A percentile compares a stretch with the other conserved stretches of the same genome.
Conservation (phyloP, 805 yeast genomes). For the Priceomyces medius region DNA sequence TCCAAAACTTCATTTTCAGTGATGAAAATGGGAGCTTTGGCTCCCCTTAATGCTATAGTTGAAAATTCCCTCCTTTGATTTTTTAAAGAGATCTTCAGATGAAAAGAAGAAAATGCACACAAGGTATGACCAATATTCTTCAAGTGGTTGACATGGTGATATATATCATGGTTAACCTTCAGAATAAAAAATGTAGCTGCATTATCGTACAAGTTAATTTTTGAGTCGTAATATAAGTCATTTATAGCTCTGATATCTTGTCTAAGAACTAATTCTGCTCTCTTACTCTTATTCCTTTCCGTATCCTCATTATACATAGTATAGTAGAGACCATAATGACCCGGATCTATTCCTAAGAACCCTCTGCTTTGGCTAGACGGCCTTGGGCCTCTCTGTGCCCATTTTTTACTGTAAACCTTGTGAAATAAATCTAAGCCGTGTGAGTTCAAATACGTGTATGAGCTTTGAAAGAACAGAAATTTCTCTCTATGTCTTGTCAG, state of each 20-base stretch:
- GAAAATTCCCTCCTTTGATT: constrained; percentile 7
- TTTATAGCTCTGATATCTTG: constrained; percentile 4
- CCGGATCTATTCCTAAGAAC: constrained; percentile 30
- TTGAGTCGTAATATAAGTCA: constrained; percentile 5
- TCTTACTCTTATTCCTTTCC: constrained; percentile 5
- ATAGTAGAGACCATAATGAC: constrained; percentile 46
- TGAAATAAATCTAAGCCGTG: constrained; percentile 9
- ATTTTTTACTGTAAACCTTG: constrained; percentile 10
- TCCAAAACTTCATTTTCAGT: not conserved
- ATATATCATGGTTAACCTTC: constrained; percentile 29
- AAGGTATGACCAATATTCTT: constrained; percentile 20
- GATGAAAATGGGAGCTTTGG: not conserved
- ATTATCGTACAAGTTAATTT: not conserved
- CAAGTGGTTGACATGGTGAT: constrained; percentile 24
- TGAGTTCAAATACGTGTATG: constrained; percentile 14
- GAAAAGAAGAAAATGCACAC: constrained; percentile 20
- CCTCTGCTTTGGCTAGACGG: constrained; percentile 16
- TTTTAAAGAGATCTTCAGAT: constrained; percentile 2
- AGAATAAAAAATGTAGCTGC: constrained; percentile 24
- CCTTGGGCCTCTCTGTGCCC: constrained; percentile 19
- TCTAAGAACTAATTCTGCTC: constrained; percentile 2
- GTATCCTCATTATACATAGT: constrained; percentile 39
- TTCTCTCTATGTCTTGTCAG: constrained; percentile 10
- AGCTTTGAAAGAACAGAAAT: constrained; percentile 15
- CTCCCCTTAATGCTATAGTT: constrained; percentile 4